These are phyloP conservation scores for Stevia rebaudiana DNA, from an alignment of 140 eudicot genomes.

Conservation along the genomic window DNA sequence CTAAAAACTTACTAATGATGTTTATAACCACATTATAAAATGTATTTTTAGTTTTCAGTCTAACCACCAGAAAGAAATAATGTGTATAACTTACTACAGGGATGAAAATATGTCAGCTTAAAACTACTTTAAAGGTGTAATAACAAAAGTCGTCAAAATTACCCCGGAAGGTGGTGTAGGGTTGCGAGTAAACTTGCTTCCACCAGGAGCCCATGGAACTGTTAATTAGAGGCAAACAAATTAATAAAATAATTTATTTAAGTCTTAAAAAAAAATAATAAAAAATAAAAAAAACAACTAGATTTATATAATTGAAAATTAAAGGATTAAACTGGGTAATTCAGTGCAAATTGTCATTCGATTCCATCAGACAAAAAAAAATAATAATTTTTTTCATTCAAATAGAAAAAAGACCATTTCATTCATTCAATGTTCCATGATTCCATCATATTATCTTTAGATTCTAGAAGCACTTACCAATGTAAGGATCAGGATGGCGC, in stretches of 20 bases:
- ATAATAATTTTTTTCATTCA: neutral
- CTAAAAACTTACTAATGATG: neutral
- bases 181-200: constrained; percentile 89
- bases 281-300: too few species aligned
- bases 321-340: neutral
- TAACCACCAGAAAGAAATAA: neutral
- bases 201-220: constrained; percentile 99
- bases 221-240: constrained; percentile 14
- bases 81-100: neutral
- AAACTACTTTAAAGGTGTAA: neutral
- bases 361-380: neutral
- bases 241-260: neutral
- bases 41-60: neutral
- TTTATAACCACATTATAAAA: neutral
- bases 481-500: constrained; percentile 97
- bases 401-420: neutral
- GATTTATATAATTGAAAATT: neutral
- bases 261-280: neutral
- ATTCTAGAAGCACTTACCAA: constrained; percentile 46
- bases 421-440: neutral
- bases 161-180: constrained; percentile 96
- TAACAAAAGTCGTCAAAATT: constrained; percentile 21
- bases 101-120: neutral
- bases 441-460: neutral
- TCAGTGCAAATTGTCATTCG: neutral